phyloP scores from a whole-genome alignment of 345 rosid species.

The Ceriops decandra region DNA sequence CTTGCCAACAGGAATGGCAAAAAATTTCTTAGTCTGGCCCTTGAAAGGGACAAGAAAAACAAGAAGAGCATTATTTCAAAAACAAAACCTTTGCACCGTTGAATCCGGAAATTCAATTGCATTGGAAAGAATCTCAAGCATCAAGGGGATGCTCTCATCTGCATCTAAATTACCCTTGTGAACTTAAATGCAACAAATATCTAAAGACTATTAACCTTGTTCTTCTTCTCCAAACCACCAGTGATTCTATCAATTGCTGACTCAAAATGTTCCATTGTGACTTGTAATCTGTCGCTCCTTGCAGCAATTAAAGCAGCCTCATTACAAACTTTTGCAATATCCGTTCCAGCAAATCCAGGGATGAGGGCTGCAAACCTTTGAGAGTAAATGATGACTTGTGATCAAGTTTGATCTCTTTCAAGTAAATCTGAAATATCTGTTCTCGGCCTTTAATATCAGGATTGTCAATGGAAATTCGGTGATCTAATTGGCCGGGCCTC shows the following conservation, averaged over 20 bases:
- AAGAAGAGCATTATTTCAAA: too few relatives aligned
- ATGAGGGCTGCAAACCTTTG: constrained; percentile 89
- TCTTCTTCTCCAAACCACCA: constrained; percentile 96
- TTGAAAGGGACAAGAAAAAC: background rate
- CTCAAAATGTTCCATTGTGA: constrained; percentile 83
- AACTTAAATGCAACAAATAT: background rate
- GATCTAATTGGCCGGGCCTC: constrained; percentile 41
- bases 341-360: constrained; percentile 95
- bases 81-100: background rate
- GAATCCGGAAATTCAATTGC: background rate
- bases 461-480: constrained; percentile 28
- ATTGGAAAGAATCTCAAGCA: background rate
- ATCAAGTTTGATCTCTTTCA: constrained; percentile 76
- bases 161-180: background rate
- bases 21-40: background rate
- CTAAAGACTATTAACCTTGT: constrained; percentile 42
- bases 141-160: background rate
- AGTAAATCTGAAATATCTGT: constrained; percentile 39
- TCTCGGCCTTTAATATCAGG: constrained; percentile 33
- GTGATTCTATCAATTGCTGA: constrained; percentile 85
- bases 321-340: constrained; percentile 88
- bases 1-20: background rate
- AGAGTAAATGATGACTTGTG: constrained; percentile 68
- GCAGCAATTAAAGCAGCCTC: constrained; percentile 97
- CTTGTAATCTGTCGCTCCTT: constrained; percentile 45